Evolutionary conservation across 2,329 filamentous ascomycete genomes (phyloP).

Genomic region (Coniochaeta sp.): DNA sequence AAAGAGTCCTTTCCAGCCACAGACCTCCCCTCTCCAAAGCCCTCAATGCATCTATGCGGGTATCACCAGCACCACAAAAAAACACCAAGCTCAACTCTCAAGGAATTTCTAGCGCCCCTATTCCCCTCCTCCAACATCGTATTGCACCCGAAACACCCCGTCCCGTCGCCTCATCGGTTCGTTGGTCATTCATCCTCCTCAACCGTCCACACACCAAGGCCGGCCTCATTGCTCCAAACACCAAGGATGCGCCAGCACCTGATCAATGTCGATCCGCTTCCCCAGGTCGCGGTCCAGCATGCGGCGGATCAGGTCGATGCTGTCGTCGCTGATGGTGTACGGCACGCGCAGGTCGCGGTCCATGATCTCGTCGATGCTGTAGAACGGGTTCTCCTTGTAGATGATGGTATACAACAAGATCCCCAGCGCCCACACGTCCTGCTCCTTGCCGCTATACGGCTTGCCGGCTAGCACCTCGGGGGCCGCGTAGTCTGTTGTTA

Average conservation of each 20-base stretch:
- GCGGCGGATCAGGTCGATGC: slow-evolving; percentile 80
- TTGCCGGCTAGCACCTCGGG: slow-evolving; percentile 94
- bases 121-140: no score
- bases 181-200: neutral
- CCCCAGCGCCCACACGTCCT: slow-evolving; percentile 96
- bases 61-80: neutral
- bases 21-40: neutral
- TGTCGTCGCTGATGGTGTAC: slow-evolving; percentile 81
- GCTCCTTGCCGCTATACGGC: slow-evolving; percentile 89
- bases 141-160: no score
- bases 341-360: slow-evolving; percentile 91
- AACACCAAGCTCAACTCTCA: no score
- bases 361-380: slow-evolving; percentile 98
- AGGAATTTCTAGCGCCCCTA: no score
- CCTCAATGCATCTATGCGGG: neutral
- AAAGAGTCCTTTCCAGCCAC: no score
- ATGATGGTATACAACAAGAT: slow-evolving; percentile 97
- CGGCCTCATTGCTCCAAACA: slow-evolving; percentile 21
- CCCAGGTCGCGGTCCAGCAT: slow-evolving; percentile 92
- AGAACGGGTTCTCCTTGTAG: slow-evolving; percentile 99
- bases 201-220: neutral
- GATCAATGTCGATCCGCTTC: slow-evolving; percentile 74
- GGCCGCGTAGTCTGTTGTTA: slow-evolving; percentile 82
- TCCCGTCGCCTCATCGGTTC: neutral
- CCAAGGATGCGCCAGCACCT: slow-evolving; percentile 90